Base-by-base conservation (phyloP, 768 basidiomycete species). In the Dictyophora rubrovolvata region DNA sequence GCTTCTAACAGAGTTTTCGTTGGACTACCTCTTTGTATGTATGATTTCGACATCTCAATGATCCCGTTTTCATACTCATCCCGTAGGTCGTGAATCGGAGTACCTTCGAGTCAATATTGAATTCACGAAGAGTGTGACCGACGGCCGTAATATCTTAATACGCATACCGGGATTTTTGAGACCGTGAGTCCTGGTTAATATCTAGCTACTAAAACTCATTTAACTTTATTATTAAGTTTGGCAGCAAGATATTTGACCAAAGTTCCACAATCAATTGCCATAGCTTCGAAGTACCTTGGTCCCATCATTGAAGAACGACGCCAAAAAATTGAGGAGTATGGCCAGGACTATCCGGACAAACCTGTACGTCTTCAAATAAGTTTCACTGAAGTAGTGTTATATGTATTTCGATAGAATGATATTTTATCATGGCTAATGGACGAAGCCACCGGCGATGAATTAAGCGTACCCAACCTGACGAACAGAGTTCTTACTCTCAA, bases 361-460 rank as follows among this genome's bases (percentile, higher is more conserved):
- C 73, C 71, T 17, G 73, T 73, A 42, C 63, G 66, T 60, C 14
- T 48, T 9, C 21, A n/a, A n/a, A n/a, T 6, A 48, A 21, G 6
- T 48, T 9, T 21, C 47, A n/a, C 6, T 48, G 3, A 21, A n/a
- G n/a, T 48, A n/a, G 6, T 48, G n/a, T 9, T 3, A 48, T 2
- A 21, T 48, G n/a, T n/a, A 3, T 48, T n/a, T 48, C n/a, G 3
- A 1, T 42, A 77, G 79, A 74, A 75, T 54, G 77, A 81, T 61
- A 62, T 77, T 42, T 69, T 79, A 3, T 71, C 70, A 47, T 81
- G 79, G 79, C 63, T 79, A 6, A 65, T 79, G 42, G 75, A 74
- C 33, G 66, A 66, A 14, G 74, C 75, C 0, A 51, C 66, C 23
- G 70, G 66, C 21, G 52, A 67, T 1, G 69, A 73, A 55, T 64